phyloP scores from a whole-genome alignment of 2,329 filamentous ascomycete genomes.

The Fusarium nanum region DNA sequence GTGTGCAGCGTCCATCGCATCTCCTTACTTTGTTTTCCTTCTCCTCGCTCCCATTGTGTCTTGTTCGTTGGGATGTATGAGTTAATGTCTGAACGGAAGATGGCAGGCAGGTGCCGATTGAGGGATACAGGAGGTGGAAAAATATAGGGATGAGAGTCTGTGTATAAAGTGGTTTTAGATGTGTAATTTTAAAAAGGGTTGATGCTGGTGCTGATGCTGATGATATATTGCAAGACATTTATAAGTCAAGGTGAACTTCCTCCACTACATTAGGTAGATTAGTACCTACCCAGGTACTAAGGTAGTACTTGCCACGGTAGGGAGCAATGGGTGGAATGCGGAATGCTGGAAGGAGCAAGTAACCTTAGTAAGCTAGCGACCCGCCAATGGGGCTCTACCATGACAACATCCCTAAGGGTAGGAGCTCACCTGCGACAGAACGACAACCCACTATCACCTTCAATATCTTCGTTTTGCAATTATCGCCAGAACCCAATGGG shows the following conservation, averaged over 20 bases:
- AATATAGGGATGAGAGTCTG: not conserved
- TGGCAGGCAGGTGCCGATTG: not conserved
- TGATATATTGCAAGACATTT: not conserved
- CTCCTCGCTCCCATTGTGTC: not conserved
- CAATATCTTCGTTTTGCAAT: slow-evolving; percentile 25
- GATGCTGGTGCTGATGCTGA: not conserved
- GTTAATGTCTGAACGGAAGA: not conserved
- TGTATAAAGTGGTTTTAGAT: not conserved
- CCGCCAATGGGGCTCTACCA: slow-evolving; percentile 30
- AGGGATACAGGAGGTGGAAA: not conserved
- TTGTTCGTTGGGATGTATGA: slow-evolving; percentile 1
- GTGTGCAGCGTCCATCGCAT: not conserved
- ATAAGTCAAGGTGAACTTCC: not conserved
- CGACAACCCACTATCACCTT: slow-evolving; percentile 28
- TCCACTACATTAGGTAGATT: not conserved
- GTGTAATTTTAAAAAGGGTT: not conserved
- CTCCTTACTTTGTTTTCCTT: not conserved
- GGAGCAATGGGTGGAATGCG: not conserved
- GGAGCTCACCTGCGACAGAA: slow-evolving; percentile 35
- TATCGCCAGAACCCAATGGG: slow-evolving; percentile 41
- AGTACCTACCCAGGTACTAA: too few relatives aligned
- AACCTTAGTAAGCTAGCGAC: slow-evolving; percentile 28
- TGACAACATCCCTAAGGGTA: slow-evolving; percentile 36
- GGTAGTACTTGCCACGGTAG: not conserved
- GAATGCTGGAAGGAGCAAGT: slow-evolving; percentile 13